phyloP scores from a whole-genome alignment of 2,329 filamentous ascomycete species.

The Periconia digitata region DNA sequence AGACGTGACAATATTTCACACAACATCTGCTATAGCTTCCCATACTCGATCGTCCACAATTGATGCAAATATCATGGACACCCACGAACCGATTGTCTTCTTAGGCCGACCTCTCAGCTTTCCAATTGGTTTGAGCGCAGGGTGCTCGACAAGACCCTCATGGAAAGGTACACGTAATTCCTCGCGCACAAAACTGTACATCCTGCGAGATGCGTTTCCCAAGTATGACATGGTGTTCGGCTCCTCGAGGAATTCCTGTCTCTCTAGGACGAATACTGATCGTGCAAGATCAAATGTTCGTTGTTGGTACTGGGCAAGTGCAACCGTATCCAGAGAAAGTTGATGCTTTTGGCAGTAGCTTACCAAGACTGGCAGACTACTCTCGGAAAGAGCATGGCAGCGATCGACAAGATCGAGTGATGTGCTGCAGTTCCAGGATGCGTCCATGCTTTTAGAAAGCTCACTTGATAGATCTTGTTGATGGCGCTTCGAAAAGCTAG shows the following conservation, averaged over 20 bases:
- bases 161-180: background rate
- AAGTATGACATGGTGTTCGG: constrained; percentile 1
- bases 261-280: background rate
- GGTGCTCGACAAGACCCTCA: constrained; percentile 5
- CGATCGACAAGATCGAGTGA: constrained; percentile 8
- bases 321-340: background rate
- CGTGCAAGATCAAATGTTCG: constrained; percentile 1
- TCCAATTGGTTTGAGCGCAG: background rate
- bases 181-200: background rate
- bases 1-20: background rate
- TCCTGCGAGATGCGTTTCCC: background rate
- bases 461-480: constrained; percentile 1
- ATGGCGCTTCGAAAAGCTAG: background rate
- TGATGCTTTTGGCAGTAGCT: background rate
- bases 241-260: constrained; percentile 3
- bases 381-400: constrained; percentile 2
- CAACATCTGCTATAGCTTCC: constrained; percentile 8
- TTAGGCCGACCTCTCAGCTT: background rate
- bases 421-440: constrained; percentile 9
- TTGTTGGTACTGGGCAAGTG: background rate
- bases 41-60: constrained; percentile 11
- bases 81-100: constrained; percentile 13
- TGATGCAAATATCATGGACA: constrained; percentile 10
- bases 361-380: background rate
- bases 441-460: constrained; percentile 7